Conservation (phyloP, 352 stramenopile genomes). For the Aphanomyces euteiches region DNA sequence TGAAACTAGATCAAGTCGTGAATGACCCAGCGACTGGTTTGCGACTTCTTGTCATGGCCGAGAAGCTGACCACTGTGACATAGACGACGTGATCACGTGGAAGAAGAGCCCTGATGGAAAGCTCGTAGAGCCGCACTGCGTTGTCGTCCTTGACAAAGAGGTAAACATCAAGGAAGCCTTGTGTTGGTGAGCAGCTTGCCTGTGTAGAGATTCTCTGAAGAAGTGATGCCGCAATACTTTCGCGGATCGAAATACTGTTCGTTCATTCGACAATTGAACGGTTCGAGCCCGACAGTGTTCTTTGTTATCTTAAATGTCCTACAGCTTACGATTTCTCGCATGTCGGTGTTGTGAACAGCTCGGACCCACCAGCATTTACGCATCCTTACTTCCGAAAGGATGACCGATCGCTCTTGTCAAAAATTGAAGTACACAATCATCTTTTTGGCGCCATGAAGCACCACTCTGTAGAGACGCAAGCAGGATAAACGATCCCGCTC, state of each 20-base stretch:
- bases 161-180: conserved; percentile 7
- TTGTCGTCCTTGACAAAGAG: conserved; percentile 29
- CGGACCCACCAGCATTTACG: conserved; percentile 27
- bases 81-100: conserved; percentile 31
- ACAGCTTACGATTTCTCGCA: conserved; percentile 28
- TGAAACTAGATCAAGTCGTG: conserved; percentile 28
- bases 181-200: not conserved
- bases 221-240: conserved; percentile 27
- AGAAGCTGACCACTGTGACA: not conserved
- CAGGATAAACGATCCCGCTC: conserved; percentile 25
- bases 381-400: conserved; percentile 25
- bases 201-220: conserved; percentile 23
- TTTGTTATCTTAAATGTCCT: not conserved
- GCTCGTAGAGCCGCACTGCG: conserved; percentile 19
- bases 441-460: not conserved
- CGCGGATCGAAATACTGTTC: conserved; percentile 30
- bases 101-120: conserved; percentile 9
- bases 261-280: conserved; percentile 29
- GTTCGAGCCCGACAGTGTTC: not conserved
- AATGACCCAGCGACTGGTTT: conserved; percentile 25
- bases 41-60: not conserved
- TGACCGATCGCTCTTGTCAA: conserved; percentile 21
- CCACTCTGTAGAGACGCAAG: conserved; percentile 17
- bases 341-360: conserved; percentile 27
- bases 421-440: conserved; percentile 25